Evolutionary conservation across 2,329 filamentous ascomycete genomes (phyloP), one percentile per base, ranked within the genome.

Genomic region (Conoideocrella luteorostrata): DNA sequence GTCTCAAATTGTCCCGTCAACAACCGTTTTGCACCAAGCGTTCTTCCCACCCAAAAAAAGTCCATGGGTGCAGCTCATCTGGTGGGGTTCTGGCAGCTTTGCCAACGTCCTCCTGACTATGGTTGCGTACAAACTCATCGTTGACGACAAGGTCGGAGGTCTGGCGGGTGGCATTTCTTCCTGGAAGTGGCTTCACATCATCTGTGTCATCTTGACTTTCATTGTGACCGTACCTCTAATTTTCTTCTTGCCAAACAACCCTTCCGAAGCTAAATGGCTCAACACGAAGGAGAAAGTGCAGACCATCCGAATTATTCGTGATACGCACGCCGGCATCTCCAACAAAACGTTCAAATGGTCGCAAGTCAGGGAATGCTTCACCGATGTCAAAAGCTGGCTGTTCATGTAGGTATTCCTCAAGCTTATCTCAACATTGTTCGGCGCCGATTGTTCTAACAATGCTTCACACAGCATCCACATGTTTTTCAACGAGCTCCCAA

Each of bases 121-220:
- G 55, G 52, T 57, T 13, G 49, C 56, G 2, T 57, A 56, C 41
- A 56, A 53, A 39, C 50, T 58, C 18, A 58, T 55, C 37, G 39
- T 48, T 9, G 50, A 54, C 29, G 53, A 54, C 20, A 42, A 47
- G 12, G 23, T 17, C 12, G 43, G 46, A 24, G 32, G 42, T 23
- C 43, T 55, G 15, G 46, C 44, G 5, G 52, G 52, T 17, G 45
- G 47, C 12, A 38, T 55, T 13, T 43, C 36, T 5, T 55, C 52
- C 12, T 54, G 52, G 45, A 61, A 60, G 47, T 79, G 75, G 75
- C 73, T 78, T 62, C 78, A 77, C 50, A 72, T 76, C 36, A 72
- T 77, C 53, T 67, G 66, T 41, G 62, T 72, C 4, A 45, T 78
- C 5, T 74, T 80, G 45, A 79, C 77, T 2, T 71, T 80, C 11